Evolutionary conservation across 192 early-diverging fungal species (phyloP).

Genomic region (Rhizophagus sp.): DNA sequence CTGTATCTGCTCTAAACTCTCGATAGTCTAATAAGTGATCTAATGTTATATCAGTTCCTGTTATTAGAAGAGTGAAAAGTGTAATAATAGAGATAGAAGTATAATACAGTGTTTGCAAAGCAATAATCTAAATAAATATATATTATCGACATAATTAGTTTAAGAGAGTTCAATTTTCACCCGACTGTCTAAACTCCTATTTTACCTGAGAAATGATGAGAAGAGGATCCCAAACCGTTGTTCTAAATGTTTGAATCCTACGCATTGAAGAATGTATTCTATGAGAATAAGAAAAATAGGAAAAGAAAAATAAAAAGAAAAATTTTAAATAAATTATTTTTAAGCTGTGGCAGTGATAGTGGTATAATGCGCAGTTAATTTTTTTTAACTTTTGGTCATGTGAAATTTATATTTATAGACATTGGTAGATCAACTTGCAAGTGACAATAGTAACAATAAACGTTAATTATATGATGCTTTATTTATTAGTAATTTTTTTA

Average conservation of each 20-base stretch:
- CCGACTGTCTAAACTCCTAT: neutral
- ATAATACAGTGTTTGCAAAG: slow-evolving; percentile 63
- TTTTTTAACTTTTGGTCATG: neutral
- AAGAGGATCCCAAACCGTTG: slow-evolving; percentile 51
- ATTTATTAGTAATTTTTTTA: too few species aligned
- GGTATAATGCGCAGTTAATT: neutral
- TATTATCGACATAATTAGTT: neutral
- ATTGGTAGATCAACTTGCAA: too few species aligned
- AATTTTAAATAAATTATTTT: neutral
- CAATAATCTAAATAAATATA: slow-evolving; percentile 43
- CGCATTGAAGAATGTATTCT: slow-evolving; percentile 5
- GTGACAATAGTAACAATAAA: too few species aligned
- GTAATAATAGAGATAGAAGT: slow-evolving; percentile 52
- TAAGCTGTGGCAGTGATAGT: neutral
- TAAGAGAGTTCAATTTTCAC: neutral
- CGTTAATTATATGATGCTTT: too few species aligned
- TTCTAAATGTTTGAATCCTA: slow-evolving; percentile 41
- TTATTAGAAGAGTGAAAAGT: slow-evolving; percentile 53
- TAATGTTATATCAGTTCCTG: slow-evolving; percentile 64
- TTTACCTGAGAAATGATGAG: slow-evolving; percentile 50
- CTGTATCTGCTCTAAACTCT: slow-evolving; percentile 60
- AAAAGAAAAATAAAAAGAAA: too few species aligned
- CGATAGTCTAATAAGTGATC: slow-evolving; percentile 66
- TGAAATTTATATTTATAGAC: neutral
- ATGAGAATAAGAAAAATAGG: too few species aligned